Base-by-base conservation (phyloP, 352 stramenopile genomes). In the Phytophthora capsici region DNA sequence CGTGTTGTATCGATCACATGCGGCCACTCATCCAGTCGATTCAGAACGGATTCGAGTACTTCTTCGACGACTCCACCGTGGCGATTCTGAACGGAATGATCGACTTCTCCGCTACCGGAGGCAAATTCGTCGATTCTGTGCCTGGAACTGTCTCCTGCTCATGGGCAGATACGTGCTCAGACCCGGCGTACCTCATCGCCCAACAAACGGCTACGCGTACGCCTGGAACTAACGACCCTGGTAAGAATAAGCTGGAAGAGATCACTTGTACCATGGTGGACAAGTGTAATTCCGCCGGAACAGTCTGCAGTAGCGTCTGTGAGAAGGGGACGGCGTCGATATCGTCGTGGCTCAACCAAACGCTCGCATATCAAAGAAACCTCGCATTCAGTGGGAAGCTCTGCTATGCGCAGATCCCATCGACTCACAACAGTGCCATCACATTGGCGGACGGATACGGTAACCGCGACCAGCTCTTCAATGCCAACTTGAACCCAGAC, bases 401-500 rank as follows among this genome's bases (percentile, higher is more conserved):
- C 12, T 90, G 82, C 47, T 77, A 70, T 14, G 65, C 78, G 10
- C 78, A 89, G 49, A 25, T 88, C 6, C 69, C 71, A 2, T 70
- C 73, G 3, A 88, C 79, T 2, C 82, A 90, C 75, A 90, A 90
- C 58, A 84, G 63, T 25, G 79, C 75, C 16, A 90, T 89, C 56
- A 86, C 68, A 0, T 38, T 88, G 4, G 77, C 79, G 1, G 72
- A 85, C 37, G 78, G 78, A 22, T 90, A 80, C 28, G 81, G 81
- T 8, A 84, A 85, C 54, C 75, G 78, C 13, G 78, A 88, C 53
- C 78, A 85, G 64, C 73, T 84, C 48, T 80, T 88, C 56, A 88
- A 88, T 49, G 28, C 51, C 7, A 81, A 83, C 19, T 37, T 85
- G 56, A 72, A 72, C 60, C 34, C 65, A 16, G 63, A 49, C 41